Base-by-base conservation (phyloP, 2,329 filamentous ascomycete species). In the Exophiala xenobiotica region DNA sequence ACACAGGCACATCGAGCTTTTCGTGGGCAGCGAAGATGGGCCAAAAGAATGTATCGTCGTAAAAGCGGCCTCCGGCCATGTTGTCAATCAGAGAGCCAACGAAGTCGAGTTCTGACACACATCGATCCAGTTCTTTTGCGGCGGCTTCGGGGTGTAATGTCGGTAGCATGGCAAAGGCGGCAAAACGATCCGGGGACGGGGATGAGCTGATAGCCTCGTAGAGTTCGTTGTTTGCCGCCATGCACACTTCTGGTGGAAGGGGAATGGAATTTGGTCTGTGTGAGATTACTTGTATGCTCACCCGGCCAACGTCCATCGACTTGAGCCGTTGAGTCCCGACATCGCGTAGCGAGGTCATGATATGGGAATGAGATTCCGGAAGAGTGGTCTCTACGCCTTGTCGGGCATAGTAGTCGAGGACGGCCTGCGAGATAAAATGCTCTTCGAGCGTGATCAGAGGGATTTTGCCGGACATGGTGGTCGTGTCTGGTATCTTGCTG, bases 1-100 rank as follows among this genome's bases (percentile, higher is more conserved):
- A 80, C 18, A 79, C 66, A 0, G 77, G 74, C 1, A 78, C 74
- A 49, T 78, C 72, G 0, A 80, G 67, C 16, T 72, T 68, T 44
- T 71, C 65, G 3, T 70, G 72, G 0, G 64, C 65, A 9, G 64
- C 63, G 51, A 72, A 78, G n/a, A 78, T 64, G 1, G 66, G 64
- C 53, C 73, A 71, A 56, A 73, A 78, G 22, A 63, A 63, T 24
- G 62, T 59, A 23, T 69, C 71, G 38, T 79, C 73, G 61, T 75
- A 75, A 58, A 73, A 75, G 9, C 55, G 50, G 2, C 53, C 59
- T 3, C 57, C 44, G n/a, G 49, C 39, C 2, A 59, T 58, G 51
- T 73, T 71, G 51, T 76, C 74, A 7, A 80, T 61, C 35, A 79
- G 62, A 1, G 75, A 74, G 0, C 78, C 77, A 3, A 76, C 67